phyloP scores from a whole-genome alignment of 1,139 yeast genomes.

The Scheffersomyces titani region DNA sequence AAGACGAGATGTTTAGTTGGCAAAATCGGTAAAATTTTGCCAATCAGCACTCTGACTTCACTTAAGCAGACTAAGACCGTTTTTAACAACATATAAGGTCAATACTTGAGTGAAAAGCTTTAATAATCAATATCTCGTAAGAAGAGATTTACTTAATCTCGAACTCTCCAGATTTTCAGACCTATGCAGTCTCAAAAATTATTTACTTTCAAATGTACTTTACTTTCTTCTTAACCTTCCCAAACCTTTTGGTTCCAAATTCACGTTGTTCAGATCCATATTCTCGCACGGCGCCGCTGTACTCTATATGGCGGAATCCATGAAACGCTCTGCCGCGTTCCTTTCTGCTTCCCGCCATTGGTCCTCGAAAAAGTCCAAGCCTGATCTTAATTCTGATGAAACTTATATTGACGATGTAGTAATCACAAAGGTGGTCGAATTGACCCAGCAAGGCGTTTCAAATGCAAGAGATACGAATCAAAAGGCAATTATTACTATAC shows the following conservation, averaged over 20 bases:
- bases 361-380: conserved; percentile 13
- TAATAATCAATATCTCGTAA: neutral
- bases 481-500: neutral
- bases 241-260: neutral
- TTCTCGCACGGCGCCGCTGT: neutral
- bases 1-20: no score
- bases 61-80: no score
- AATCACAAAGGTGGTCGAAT: neutral
- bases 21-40: no score
- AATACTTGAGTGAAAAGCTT: no score
- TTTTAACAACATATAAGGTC: no score
- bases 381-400: neutral
- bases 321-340: conserved; percentile 25
- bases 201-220: neutral
- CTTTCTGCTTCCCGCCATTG: conserved; percentile 29
- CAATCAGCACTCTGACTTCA: no score
- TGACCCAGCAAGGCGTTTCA: neutral
- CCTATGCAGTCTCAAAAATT: neutral
- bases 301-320: neutral
- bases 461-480: neutral
- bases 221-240: neutral
- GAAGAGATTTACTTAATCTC: no score
- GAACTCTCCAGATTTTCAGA: neutral
- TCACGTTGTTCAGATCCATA: neutral
- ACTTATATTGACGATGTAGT: neutral